phyloP scores from a whole-genome alignment of 495 filamentous ascomycete genomes.

The Daldinia loculata region DNA sequence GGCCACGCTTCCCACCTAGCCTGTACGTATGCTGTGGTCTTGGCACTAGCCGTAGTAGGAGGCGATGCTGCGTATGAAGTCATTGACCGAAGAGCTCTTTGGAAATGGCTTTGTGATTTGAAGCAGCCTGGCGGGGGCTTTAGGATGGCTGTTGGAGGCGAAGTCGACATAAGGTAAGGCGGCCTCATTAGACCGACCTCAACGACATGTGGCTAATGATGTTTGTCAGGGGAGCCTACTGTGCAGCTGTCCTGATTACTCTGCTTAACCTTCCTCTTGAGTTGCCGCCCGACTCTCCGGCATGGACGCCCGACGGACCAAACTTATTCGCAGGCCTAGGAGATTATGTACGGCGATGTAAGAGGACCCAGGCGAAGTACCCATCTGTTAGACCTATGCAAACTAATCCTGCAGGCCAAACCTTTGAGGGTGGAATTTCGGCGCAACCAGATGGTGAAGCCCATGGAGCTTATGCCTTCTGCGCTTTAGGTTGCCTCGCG shows the following conservation, averaged over 20 bases:
- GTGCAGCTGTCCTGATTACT: conserved; percentile 81
- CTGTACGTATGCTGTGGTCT: conserved; percentile 82
- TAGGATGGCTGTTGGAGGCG: conserved; percentile 78
- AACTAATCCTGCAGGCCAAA: conserved; percentile 71
- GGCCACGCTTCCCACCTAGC: conserved; percentile 89
- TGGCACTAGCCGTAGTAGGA: conserved; percentile 79
- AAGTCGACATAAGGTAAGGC: conserved; percentile 86
- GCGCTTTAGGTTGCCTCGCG: conserved; percentile 84
- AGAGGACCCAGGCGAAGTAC: conserved; percentile 43
- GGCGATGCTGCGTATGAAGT: conserved; percentile 74
- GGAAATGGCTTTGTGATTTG: conserved; percentile 83
- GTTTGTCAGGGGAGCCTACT: conserved; percentile 79
- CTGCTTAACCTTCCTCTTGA: conserved; percentile 84
- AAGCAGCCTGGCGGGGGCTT: conserved; percentile 90
- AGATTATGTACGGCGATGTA: conserved; percentile 85
- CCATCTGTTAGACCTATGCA: conserved; percentile 12
- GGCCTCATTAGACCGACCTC: conserved; percentile 25
- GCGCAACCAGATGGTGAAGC: conserved; percentile 84
- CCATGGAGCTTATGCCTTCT: conserved; percentile 97
- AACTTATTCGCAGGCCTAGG: conserved; percentile 72
- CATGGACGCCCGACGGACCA: conserved; percentile 53
- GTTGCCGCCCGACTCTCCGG: conserved; percentile 70
- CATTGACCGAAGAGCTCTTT: conserved; percentile 84
- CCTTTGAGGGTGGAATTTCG: conserved; percentile 91
- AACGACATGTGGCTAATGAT: conserved; percentile 29